phyloP scores from a whole-genome alignment of 352 stramenopile genomes.

The Thalassiosira hispida region DNA sequence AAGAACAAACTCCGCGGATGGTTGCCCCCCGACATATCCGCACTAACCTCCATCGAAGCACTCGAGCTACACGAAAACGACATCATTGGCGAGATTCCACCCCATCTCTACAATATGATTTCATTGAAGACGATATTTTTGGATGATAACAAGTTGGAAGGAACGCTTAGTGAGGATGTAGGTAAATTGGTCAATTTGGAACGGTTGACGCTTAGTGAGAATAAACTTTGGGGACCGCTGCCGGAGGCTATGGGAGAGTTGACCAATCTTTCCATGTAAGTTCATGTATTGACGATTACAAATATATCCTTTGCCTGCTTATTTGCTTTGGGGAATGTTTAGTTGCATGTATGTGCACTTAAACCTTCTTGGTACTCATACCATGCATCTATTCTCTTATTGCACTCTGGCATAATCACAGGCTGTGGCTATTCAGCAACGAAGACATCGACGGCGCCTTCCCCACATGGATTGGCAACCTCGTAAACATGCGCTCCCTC shows the following conservation, averaged over 20 bases:
- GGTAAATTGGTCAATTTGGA: slow-evolving; percentile 53
- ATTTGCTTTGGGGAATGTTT: too few relatives aligned
- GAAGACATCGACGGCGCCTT: slow-evolving; percentile 57
- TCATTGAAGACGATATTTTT: slow-evolving; percentile 44
- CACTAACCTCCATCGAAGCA: slow-evolving; percentile 17
- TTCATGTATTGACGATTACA: neutral
- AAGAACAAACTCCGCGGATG: slow-evolving; percentile 40
- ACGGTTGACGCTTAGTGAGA: slow-evolving; percentile 64
- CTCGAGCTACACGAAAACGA: slow-evolving; percentile 43
- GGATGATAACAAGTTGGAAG: slow-evolving; percentile 59
- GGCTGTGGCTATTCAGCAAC: slow-evolving; percentile 56
- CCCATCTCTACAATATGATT: slow-evolving; percentile 14
- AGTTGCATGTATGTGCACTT: too few relatives aligned
- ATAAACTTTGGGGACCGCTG: slow-evolving; percentile 61
- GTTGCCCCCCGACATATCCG: slow-evolving; percentile 23
- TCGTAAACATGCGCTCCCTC: slow-evolving; percentile 46
- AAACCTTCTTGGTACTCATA: too few relatives aligned
- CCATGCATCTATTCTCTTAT: too few relatives aligned
- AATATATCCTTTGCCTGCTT: neutral
- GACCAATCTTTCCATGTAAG: slow-evolving; percentile 44
- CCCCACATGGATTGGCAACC: slow-evolving; percentile 53
- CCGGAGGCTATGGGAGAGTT: slow-evolving; percentile 54
- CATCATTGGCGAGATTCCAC: slow-evolving; percentile 33
- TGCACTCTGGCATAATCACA: too few relatives aligned
- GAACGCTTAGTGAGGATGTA: slow-evolving; percentile 51